Base-by-base conservation (phyloP, 2,329 filamentous ascomycete species). In the Thelonectria olida region DNA sequence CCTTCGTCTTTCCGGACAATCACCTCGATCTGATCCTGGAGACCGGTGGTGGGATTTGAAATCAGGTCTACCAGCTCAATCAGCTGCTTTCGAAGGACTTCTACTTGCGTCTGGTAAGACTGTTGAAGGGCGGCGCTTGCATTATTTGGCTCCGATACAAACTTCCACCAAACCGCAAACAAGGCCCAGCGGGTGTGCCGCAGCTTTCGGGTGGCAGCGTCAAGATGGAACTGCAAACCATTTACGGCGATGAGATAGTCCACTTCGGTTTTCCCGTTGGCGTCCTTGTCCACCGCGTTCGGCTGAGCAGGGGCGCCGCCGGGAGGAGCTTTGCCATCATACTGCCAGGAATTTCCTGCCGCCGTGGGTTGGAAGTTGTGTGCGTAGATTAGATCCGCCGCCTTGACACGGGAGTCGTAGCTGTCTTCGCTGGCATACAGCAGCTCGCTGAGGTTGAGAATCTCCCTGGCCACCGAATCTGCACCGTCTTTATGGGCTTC, bases 91-190 rank as follows among this genome's bases (percentile, higher is more conserved):
- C n/a, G n/a, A n/a, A n/a, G n/a, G n/a, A n/a, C n/a, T n/a, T n/a
- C n/a, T n/a, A n/a, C n/a, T n/a, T n/a, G n/a, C n/a, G n/a, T n/a
- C n/a, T n/a, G n/a, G n/a, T n/a, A n/a, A n/a, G n/a, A n/a, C n/a
- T n/a, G n/a, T n/a, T n/a, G n/a, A n/a, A n/a, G n/a, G n/a, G n/a
- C n/a, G 20, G 20, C 13, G 7, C 8, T n/a, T 4, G 13, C 19
- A 25, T 45, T 23, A n/a, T n/a, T n/a, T n/a, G n/a, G n/a, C n/a
- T n/a, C n/a, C 5, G 75, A 62, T 6, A 76, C 64, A 38, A 72
- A 79, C 50, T 77, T 75, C 78, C 78, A 82, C 79, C 79, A 82
- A 2, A 64, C n/a, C 0, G 77, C 69, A 56, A 81, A 81, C 65
- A 81, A 66, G 10, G 78, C 71, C 79, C 79, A 81, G 27, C 71